A percentile compares a stretch with the other conserved stretches of the same genome.
Evolutionary conservation across 805 yeast species (phyloP).

Genomic region (Saturnispora sanitii): DNA sequence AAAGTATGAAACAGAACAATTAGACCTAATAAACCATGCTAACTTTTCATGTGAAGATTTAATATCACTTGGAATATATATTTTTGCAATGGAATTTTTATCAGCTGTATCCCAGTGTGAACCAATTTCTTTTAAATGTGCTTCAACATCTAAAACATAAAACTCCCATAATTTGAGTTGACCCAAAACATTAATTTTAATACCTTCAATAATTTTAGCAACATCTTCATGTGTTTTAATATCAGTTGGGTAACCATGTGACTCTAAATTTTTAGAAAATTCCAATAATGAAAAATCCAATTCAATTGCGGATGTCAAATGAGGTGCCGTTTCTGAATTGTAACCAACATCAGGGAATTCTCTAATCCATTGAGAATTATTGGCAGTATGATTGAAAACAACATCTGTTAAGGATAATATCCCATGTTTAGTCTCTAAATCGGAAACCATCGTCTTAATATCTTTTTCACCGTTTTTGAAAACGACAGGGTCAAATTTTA

Average conservation of each 20-base stretch:
- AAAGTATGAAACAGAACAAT: constrained; percentile 32
- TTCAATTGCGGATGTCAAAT: constrained; percentile 73
- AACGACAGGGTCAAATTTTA: constrained; percentile 56
- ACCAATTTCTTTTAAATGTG: constrained; percentile 32
- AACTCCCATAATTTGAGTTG: constrained; percentile 76
- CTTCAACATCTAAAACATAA: constrained; percentile 57
- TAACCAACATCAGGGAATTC: constrained; percentile 90
- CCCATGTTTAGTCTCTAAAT: constrained; percentile 43
- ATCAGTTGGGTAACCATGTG: constrained; percentile 52
- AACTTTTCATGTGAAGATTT: constrained; percentile 37
- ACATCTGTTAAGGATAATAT: constrained; percentile 81
- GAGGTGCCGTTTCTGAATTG: constrained; percentile 81
- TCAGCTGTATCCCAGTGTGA: constrained; percentile 24
- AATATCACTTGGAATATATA: constrained; percentile 36
- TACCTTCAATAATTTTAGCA: constrained; percentile 51
- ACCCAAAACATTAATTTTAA: constrained; percentile 58
- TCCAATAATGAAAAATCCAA: constrained; percentile 60
- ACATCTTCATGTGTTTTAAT: constrained; percentile 47
- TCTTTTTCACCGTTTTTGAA: constrained; percentile 47
- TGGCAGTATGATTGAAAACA: constrained; percentile 91
- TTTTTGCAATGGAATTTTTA: constrained; percentile 11
- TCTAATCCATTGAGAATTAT: constrained; percentile 76
- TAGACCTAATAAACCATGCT: constrained; percentile 37
- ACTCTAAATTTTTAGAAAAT: constrained; percentile 49
- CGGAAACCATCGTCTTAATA: constrained; percentile 40